Evolutionary conservation across 352 stramenopile species (phyloP), one percentile per base, ranked within the genome.

Genomic region (Phytophthora cajani): DNA sequence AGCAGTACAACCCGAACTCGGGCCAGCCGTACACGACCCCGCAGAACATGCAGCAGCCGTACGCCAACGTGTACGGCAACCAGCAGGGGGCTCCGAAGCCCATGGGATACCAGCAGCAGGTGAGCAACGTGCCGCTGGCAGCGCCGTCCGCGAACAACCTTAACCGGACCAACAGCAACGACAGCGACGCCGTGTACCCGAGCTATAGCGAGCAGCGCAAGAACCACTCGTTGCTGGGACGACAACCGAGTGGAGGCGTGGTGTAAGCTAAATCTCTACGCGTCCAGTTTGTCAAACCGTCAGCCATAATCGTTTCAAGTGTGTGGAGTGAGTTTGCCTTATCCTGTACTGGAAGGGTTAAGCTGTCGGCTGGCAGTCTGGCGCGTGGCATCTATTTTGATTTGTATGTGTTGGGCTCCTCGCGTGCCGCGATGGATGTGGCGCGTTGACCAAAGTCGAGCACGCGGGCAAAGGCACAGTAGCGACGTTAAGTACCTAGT

Each of bases 211-310:
- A 86, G 36, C 80, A 89, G 59, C 82, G 84, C 75, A 82, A 81
- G 71, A 90, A 92, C 67, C 83, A 91, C 69, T 88, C 85, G 3
- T 62, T 92, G 54, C 66, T 92, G 44, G 85, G 83, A 3, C 74
- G 72, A 19, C 85, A 90, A 76, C 78, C 81, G 0, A 91, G 83
- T 62, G 85, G 85, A 12, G 85, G 85, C 10, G 85, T 92, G 42
- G 85, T 92, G 40, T 92, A 87, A 77, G 23, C 14, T 62, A 56
- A 55, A n/a, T 8, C 27, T 1, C 27, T 46, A 32, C 44, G 42
- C 25, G 21, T n/a, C 25, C 25, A 25, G n/a, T 21, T 21, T 32
- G 49, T 30, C 21, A 25, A 21, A 11, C 33, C 49, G 49, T 54
- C 49, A 23, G 19, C 17, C 10, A 5, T n/a, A 44, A 44, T 44